phyloP scores from a whole-genome alignment of 169 alveolate species.

The Plasmodium falciparum region DNA sequence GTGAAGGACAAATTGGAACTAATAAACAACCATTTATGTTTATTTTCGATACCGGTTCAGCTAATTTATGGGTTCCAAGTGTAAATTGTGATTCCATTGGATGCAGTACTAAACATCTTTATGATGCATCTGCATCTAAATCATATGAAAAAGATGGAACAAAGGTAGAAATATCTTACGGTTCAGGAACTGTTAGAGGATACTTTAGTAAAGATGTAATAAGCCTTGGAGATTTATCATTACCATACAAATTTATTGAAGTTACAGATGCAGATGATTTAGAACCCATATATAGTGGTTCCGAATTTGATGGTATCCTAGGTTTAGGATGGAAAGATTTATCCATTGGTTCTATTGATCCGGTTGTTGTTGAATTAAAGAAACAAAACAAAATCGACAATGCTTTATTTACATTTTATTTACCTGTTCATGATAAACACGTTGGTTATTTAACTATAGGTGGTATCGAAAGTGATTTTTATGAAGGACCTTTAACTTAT shows the following conservation, averaged over 20 bases:
- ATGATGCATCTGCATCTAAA: constrained; percentile 78
- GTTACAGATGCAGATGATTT: constrained; percentile 64
- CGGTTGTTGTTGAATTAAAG: constrained; percentile 58
- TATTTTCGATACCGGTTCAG: constrained; percentile 86
- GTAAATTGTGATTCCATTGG: constrained; percentile 66
- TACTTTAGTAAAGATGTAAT: constrained; percentile 80
- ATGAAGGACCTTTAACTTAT: constrained; percentile 48
- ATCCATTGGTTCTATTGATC: constrained; percentile 41
- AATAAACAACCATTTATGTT: constrained; percentile 41
- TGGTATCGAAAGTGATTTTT: constrained; percentile 64
- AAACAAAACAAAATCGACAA: constrained; percentile 45
- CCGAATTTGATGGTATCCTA: constrained; percentile 73
- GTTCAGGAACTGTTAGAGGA: constrained; percentile 86
- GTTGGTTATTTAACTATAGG: constrained; percentile 68
- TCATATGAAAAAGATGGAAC: constrained; percentile 83
- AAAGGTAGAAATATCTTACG: constrained; percentile 80
- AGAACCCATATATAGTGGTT: constrained; percentile 52
- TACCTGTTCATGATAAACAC: constrained; percentile 23
- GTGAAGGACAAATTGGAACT: constrained; percentile 59
- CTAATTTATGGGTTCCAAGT: constrained; percentile 88
- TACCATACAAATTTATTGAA: constrained; percentile 76
- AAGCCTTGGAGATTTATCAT: constrained; percentile 73
- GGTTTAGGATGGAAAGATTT: constrained; percentile 81
- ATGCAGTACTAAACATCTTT: constrained; percentile 82
- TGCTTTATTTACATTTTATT: constrained; percentile 63